A percentile compares a stretch with the other conserved stretches of the same genome.
phyloP scores from a whole-genome alignment of 305 asterid genomes.

The Euphrasia arctica region DNA sequence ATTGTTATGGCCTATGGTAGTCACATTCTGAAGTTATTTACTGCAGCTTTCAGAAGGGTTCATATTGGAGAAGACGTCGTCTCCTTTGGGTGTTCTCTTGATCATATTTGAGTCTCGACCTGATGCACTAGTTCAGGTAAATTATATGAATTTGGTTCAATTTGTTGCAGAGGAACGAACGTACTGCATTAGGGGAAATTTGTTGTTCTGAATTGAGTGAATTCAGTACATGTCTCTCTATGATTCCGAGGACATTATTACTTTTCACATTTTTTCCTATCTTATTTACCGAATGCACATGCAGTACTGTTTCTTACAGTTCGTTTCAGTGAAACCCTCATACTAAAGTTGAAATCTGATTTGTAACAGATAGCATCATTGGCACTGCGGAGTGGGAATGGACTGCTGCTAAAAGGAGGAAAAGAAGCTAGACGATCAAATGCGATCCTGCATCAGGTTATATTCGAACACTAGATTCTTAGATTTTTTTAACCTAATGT shows the following conservation, averaged over 20 bases:
- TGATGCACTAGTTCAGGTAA: conserved; percentile 96
- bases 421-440: conserved; percentile 94
- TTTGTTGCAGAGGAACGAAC: background rate
- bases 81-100: conserved; percentile 92
- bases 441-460: conserved; percentile 87
- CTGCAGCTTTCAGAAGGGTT: conserved; percentile 86
- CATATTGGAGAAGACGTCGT: conserved; percentile 78
- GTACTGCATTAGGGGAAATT: conserved; percentile 5
- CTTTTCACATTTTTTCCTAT: background rate
- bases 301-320: background rate
- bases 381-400: conserved; percentile 96
- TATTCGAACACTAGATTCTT: conserved; percentile 8
- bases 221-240: background rate
- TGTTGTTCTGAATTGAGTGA: conserved; percentile 7
- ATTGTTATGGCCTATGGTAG: conserved; percentile 7
- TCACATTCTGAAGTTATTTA: conserved; percentile 26
- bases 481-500: conserved; percentile 5
- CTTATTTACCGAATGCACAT: background rate
- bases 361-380: conserved; percentile 83
- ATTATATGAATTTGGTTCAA: conserved; percentile 2
- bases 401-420: conserved; percentile 95
- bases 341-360: background rate
- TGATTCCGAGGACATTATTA: background rate
- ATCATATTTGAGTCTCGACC: conserved; percentile 97
- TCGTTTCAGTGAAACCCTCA: background rate